Evolutionary conservation across 2,329 filamentous ascomycete genomes (phyloP).

Genomic region (Aspergillus brasiliensis): DNA sequence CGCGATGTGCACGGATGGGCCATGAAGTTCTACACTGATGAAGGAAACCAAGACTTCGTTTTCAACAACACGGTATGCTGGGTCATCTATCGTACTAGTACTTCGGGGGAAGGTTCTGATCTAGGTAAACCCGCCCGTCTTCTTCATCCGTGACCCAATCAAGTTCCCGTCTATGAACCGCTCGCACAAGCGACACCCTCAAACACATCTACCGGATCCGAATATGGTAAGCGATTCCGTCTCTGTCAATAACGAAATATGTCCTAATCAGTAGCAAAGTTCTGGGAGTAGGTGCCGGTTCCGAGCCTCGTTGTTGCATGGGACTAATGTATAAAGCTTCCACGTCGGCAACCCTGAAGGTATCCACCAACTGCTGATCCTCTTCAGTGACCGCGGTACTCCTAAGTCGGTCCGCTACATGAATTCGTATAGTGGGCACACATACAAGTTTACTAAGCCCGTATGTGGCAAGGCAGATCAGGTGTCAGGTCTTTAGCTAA

Average conservation of each 20-base stretch:
- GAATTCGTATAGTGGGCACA: slow-evolving; percentile 66
- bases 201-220: slow-evolving; percentile 26
- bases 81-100: no score
- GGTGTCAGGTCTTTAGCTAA: no score
- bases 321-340: slow-evolving; percentile 11
- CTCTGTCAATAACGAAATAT: neutral
- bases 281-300: slow-evolving; percentile 2
- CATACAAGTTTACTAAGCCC: slow-evolving; percentile 63
- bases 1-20: neutral
- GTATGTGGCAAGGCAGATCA: slow-evolving; percentile 15
- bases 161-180: slow-evolving; percentile 73
- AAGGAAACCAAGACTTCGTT: neutral
- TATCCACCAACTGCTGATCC: slow-evolving; percentile 61
- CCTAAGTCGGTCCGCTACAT: slow-evolving; percentile 63
- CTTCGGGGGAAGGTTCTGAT: neutral
- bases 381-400: slow-evolving; percentile 66
- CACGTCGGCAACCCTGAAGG: slow-evolving; percentile 58
- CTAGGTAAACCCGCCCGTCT: slow-evolving; percentile 54
- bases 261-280: neutral
- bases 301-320: neutral
- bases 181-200: slow-evolving; percentile 65
- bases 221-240: slow-evolving; percentile 26
- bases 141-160: slow-evolving; percentile 68
- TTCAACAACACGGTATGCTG: neutral
- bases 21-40: neutral